phyloP scores from a whole-genome alignment of 1,284 basidiomycete genomes.

The Cutaneotrichosporon dermatis region DNA sequence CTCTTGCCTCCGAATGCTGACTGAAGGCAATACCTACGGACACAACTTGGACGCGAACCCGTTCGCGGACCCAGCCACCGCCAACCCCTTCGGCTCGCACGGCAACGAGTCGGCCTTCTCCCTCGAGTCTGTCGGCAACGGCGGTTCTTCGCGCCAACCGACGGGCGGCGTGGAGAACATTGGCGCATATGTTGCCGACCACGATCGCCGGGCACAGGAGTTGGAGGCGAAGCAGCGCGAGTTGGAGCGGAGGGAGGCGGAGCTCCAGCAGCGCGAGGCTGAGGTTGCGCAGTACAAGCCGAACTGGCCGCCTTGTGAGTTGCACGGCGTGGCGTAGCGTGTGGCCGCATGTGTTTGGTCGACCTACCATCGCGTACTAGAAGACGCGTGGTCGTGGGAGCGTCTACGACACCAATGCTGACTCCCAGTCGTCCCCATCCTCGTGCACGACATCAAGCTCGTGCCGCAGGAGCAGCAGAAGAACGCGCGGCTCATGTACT shows the following conservation, averaged over 20 bases:
- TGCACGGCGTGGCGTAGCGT: too few relatives aligned
- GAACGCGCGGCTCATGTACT: slow-evolving; percentile 75
- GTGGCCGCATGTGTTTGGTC: too few relatives aligned
- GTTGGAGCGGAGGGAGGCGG: slow-evolving; percentile 33
- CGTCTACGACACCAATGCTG: not conserved
- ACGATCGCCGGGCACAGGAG: slow-evolving; percentile 22
- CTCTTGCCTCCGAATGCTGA: not conserved
- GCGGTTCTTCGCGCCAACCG: slow-evolving; percentile 10
- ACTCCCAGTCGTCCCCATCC: slow-evolving; percentile 75
- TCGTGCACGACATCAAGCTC: slow-evolving; percentile 84
- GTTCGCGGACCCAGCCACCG: slow-evolving; percentile 17
- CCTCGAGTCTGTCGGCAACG: slow-evolving; percentile 22
- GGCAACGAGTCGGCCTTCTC: slow-evolving; percentile 41
- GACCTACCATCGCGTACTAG: too few relatives aligned
- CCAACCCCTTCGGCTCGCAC: slow-evolving; percentile 38
- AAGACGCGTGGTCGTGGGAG: too few relatives aligned
- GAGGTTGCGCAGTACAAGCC: slow-evolving; percentile 36
- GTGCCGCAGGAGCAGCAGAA: slow-evolving; percentile 82
- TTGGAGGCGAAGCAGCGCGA: slow-evolving; percentile 38
- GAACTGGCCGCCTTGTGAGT: slow-evolving; percentile 49
- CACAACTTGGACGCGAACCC: slow-evolving; percentile 1
- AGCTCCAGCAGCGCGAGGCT: slow-evolving; percentile 26
- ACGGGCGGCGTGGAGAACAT: slow-evolving; percentile 20
- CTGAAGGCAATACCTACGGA: not conserved
- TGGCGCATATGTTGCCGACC: slow-evolving; percentile 20